A percentile compares a stretch with the other conserved stretches of the same genome.
phyloP scores from a whole-genome alignment of 1,139 yeast species.

The Debaryomyces coudertii region DNA sequence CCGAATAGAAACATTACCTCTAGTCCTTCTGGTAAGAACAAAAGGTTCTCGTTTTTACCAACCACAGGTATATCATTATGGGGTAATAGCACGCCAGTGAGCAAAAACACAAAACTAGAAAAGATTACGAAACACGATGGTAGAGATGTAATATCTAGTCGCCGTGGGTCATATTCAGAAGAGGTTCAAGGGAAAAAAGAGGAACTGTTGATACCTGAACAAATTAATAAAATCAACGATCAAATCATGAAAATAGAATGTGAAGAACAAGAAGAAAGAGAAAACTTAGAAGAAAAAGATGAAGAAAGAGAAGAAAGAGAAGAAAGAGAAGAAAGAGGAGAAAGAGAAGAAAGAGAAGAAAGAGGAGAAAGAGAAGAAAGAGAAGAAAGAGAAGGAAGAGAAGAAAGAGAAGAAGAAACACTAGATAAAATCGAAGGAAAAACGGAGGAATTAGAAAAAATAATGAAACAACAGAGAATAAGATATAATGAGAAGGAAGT shows the following conservation, averaged over 20 bases:
- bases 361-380: background rate
- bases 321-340: background rate
- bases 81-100: background rate
- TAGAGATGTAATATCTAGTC: background rate
- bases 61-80: conserved; percentile 11
- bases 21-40: conserved; percentile 10
- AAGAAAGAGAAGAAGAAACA: background rate
- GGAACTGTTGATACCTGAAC: background rate
- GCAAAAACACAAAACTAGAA: background rate
- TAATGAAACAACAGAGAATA: background rate
- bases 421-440: too few relatives aligned
- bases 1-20: background rate
- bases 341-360: background rate
- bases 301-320: background rate
- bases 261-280: too few relatives aligned
- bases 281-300: conserved; percentile 5
- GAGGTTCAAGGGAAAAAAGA: background rate
- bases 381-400: background rate
- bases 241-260: background rate
- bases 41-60: conserved; percentile 26
- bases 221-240: background rate
- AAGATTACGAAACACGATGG: background rate
- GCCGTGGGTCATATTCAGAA: background rate
- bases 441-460: background rate
- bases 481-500: background rate